These are phyloP conservation scores for Ogataea parapolymorpha DNA, from an alignment of 805 yeast genomes.

Conservation along the genomic window DNA sequence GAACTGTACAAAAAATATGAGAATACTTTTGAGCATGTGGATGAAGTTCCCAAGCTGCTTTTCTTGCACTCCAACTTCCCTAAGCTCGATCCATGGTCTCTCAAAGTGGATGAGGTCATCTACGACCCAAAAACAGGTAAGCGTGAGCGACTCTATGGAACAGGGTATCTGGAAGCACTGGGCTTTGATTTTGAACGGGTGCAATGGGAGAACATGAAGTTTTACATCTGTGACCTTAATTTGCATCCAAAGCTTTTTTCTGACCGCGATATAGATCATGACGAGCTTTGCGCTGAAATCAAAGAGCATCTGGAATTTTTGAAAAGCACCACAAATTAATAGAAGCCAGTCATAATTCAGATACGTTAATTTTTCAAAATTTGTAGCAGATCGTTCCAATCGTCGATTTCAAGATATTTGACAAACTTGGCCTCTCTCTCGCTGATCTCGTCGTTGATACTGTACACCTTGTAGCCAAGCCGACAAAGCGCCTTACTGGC, in stretches of 20 bases:
- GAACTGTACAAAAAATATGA: slow-evolving; percentile 28
- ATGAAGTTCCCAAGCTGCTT: slow-evolving; percentile 34
- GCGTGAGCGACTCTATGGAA: slow-evolving; percentile 57
- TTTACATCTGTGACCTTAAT: slow-evolving; percentile 49
- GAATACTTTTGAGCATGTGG: slow-evolving; percentile 14
- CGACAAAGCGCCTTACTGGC: slow-evolving; percentile 27
- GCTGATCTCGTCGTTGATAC: slow-evolving; percentile 14
- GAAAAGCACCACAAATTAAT: slow-evolving; percentile 14
- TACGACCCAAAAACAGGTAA: slow-evolving; percentile 39
- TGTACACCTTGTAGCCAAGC: slow-evolving; percentile 24
- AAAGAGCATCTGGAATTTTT: slow-evolving; percentile 42
- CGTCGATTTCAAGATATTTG: slow-evolving; percentile 19
- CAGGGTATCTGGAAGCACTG: slow-evolving; percentile 47
- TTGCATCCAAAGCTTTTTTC: slow-evolving; percentile 44
- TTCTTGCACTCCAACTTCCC: slow-evolving; percentile 69
- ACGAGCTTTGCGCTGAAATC: slow-evolving; percentile 50
- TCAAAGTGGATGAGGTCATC: slow-evolving; percentile 41
- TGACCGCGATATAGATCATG: slow-evolving; percentile 32
- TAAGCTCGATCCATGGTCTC: slow-evolving; percentile 58
- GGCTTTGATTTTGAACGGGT: slow-evolving; percentile 56
- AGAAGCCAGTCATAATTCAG: neutral
- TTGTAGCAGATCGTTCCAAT: slow-evolving; percentile 19
- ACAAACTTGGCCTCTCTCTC: slow-evolving; percentile 11
- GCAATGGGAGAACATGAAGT: slow-evolving; percentile 59
- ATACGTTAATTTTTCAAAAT: neutral